phyloP scores from a whole-genome alignment of 2,329 filamentous ascomycete genomes.

The Trichoderma sp. region DNA sequence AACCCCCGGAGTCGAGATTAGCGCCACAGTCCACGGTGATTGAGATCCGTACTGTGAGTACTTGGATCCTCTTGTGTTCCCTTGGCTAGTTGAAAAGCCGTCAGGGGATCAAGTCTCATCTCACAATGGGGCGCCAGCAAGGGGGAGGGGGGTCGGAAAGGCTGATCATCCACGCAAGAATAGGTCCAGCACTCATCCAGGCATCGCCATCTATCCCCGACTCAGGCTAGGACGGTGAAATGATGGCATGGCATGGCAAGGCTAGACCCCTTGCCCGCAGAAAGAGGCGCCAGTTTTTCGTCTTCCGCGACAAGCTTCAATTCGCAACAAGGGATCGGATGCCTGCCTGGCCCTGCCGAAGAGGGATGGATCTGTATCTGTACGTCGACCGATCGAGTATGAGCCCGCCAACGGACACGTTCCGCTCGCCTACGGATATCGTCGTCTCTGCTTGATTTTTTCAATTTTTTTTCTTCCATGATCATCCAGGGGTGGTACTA shows the following conservation, averaged over 20 bases:
- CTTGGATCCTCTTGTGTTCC: background rate
- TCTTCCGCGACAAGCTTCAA: constrained; percentile 8
- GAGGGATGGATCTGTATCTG: constrained; percentile 13
- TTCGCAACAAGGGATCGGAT: constrained; percentile 17
- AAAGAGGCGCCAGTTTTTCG: background rate
- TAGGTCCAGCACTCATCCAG: background rate
- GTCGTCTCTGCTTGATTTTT: background rate
- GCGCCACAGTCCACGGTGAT: background rate
- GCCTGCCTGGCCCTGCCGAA: constrained; percentile 13
- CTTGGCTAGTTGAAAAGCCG: background rate
- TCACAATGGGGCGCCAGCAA: background rate
- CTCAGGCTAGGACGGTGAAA: background rate
- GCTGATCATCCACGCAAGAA: background rate
- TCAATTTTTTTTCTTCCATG: background rate
- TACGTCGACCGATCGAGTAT: constrained; percentile 16
- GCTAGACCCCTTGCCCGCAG: background rate
- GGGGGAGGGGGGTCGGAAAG: constrained; percentile 1
- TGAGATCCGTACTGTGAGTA: constrained; percentile 12
- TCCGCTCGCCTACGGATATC: background rate
- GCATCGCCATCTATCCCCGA: background rate
- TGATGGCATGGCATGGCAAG: background rate
- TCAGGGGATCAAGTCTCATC: constrained; percentile 9
- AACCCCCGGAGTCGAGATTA: background rate
- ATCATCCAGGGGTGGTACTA: background rate
- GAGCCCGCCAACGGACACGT: constrained; percentile 7